Base-by-base conservation (phyloP, 2,329 filamentous ascomycete genomes). In the Cadophora gregata region DNA sequence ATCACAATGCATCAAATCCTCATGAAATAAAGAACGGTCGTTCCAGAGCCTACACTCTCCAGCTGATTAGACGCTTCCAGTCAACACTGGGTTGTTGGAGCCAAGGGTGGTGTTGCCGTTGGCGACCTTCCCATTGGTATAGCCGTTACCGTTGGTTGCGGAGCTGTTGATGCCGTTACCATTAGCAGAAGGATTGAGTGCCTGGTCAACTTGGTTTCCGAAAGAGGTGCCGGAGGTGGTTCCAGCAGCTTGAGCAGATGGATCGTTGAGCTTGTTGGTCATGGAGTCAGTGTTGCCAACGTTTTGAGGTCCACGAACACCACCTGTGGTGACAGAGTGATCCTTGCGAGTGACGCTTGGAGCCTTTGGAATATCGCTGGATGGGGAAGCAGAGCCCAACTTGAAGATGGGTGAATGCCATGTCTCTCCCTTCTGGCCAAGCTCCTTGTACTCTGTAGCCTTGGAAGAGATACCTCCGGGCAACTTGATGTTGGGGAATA, bases 371-470 rank as follows among this genome's bases (percentile, higher is more conserved):
- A 97, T 85, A 75, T 91, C 86, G 27, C 81, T 84, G 50, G 92
- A 93, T 80, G 90, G 89, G 64, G 86, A 83, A 12, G 94, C 93
- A 51, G 82, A 86, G 58, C 96, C 95, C 73, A 98, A 90, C 67
- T 88, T 90, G 83, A 99, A 99, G 75, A 99, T 88, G 10, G 95
- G 93, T 68, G 92, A 96, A 84, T 97, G 91, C 96, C 96, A 99
- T 79, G 89, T 90, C 64, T 97, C 92, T 62, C 96, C 96, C 87
- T 96, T 93, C 72, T 83, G 84, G 9, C 95, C 93, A 66, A 97
- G 85, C 25, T 97, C 88, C 81, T 89, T 93, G 85, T 96, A 98
- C 80, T 97, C 93, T 27, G 93, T 96, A 10, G 95, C 94, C 87
- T 97, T 97, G 82, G 88, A 90, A 73, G 92, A 96, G 78, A 97